Conservation (phyloP, 2,329 filamentous ascomycete species). For the Stromatinia cepivora region DNA sequence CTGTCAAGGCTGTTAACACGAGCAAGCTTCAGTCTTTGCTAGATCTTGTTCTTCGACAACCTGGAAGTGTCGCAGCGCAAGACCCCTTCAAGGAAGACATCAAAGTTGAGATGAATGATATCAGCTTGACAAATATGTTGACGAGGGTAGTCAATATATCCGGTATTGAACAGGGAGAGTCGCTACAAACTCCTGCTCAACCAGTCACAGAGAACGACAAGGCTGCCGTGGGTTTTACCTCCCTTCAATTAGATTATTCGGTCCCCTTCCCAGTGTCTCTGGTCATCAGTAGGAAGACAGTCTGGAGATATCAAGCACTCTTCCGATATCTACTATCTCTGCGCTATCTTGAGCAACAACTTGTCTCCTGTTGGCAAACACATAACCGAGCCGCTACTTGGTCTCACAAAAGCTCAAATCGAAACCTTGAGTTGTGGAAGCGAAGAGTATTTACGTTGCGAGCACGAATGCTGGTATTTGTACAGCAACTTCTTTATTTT, state of each 20-base stretch:
- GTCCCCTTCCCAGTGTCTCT: constrained; percentile 95
- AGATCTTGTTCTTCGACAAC: constrained; percentile 95
- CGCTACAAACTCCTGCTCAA: constrained; percentile 68
- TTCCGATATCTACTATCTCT: constrained; percentile 92
- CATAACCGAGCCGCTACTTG: constrained; percentile 80
- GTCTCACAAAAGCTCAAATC: constrained; percentile 75
- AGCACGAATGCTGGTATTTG: constrained; percentile 93
- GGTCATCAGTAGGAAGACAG: constrained; percentile 91
- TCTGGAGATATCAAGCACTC: constrained; percentile 94
- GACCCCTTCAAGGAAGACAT: constrained; percentile 99
- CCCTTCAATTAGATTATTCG: constrained; percentile 88
- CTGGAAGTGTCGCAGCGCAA: constrained; percentile 87
- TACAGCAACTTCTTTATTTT: constrained; percentile 95
- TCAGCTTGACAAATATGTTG: constrained; percentile 86
- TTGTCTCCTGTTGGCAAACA: constrained; percentile 86
- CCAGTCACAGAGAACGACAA: constrained; percentile 74
- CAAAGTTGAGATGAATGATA: constrained; percentile 95
- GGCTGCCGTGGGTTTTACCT: constrained; percentile 86
- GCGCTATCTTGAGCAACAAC: constrained; percentile 82
- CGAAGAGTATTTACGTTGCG: constrained; percentile 86
- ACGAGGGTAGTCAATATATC: constrained; percentile 97
- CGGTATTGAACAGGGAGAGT: constrained; percentile 87
- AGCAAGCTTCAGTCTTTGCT: constrained; percentile 91
- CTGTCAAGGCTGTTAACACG: constrained; percentile 84
- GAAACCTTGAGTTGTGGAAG: constrained; percentile 86